Evolutionary conservation across 805 yeast genomes (phyloP).

Genomic region (Cyberlindnera suaveolens): DNA sequence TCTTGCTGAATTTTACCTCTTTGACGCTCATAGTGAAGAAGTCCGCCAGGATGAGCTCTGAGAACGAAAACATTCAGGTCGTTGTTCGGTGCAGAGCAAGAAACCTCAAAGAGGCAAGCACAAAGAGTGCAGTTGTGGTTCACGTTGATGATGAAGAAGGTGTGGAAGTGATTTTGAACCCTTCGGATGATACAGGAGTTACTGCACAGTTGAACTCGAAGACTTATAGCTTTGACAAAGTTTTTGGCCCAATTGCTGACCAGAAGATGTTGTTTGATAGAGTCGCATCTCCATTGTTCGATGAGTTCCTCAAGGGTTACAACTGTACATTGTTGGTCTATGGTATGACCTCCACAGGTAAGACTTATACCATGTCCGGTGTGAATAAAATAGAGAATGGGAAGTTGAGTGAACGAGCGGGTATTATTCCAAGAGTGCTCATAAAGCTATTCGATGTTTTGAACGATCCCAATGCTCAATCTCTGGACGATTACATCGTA

Average conservation of each 20-base stretch:
- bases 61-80: constrained; percentile 49
- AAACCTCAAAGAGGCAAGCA: constrained; percentile 48
- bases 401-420: constrained; percentile 43
- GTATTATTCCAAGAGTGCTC: constrained; percentile 61
- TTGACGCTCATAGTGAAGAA: not conserved
- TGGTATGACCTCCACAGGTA: constrained; percentile 92
- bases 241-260: constrained; percentile 77
- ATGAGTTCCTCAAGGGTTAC: constrained; percentile 67
- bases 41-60: constrained; percentile 8
- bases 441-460: constrained; percentile 50
- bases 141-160: constrained; percentile 42
- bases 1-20: too few species aligned
- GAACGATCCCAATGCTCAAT: constrained; percentile 21
- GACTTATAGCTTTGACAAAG: constrained; percentile 70
- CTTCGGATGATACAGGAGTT: constrained; percentile 32
- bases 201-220: constrained; percentile 40
- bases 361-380: constrained; percentile 78
- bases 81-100: constrained; percentile 62
- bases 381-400: constrained; percentile 33
- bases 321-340: constrained; percentile 82
- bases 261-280: constrained; percentile 61
- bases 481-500: constrained; percentile 50
- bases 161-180: constrained; percentile 41
- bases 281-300: constrained; percentile 57
- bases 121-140: constrained; percentile 56